Base-by-base conservation (phyloP, 176 grass and related monocot species). In the Chloris gayana region DNA sequence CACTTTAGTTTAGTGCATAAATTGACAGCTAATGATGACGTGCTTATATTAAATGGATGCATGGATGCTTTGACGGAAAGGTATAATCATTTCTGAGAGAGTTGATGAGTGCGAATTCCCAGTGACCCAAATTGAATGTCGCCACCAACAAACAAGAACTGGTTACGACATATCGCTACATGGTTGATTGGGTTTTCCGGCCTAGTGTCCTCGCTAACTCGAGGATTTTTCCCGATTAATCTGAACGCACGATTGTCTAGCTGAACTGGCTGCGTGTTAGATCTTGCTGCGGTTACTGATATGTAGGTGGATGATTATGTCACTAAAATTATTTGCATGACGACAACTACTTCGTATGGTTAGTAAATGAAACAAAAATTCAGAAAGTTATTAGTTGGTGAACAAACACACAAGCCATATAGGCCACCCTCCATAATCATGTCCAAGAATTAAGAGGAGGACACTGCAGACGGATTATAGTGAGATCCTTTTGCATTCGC, bases 91-190 rank as follows among this genome's bases (percentile, higher is more conserved):
- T 44, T 45, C 17, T n/a, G n/a, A n/a, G 25, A 44, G 50, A 59
- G 49, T 49, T 21, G 33, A 19, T 73, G 0, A 34, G 6, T 30
- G 4, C 12, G 14, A 61, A 13, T 56, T 2, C 34, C 35, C 30
- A 24, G 30, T 58, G 73, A 44, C 47, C 76, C 61, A 86, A 86
- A 86, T 80, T 86, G 45, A 85, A 80, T 80, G 84, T 46, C 19
- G 26, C 76, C 68, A 67, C 84, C 76, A 80, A 80, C 69, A 73
- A 58, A 57, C 76, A 85, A 74, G 76, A 85, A 73, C 51, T 34
- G 60, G 76, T 79, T 31, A 54, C 7, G 67, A 44, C 45, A 73
- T 42, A 65, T 53, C 44, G n/a, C 41, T 39, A 13, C 64, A 76
- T 67, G 56, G 25, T 35, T 32, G 61, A 78, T 35, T 66, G 21